Conservation (phyloP, 305 asterid genomes). For the Solanum hybrid region DNA sequence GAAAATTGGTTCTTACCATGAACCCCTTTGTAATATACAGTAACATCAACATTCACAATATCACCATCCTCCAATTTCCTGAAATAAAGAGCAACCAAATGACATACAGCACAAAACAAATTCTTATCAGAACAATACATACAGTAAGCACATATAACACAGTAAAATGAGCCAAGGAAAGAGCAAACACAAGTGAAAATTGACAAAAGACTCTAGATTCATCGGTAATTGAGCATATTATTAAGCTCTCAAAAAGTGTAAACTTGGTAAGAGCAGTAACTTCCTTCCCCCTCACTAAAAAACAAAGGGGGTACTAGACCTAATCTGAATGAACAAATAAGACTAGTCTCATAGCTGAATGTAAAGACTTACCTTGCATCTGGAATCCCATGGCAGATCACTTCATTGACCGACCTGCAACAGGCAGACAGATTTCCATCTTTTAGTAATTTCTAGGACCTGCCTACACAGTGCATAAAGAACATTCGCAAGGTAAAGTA, state of each 20-base stretch:
- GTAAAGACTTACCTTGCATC: slow-evolving; percentile 75
- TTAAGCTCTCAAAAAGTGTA: not conserved
- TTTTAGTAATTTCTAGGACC: slow-evolving; percentile 9
- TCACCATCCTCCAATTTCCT: slow-evolving; percentile 98
- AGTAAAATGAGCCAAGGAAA: not conserved
- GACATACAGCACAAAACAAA: not conserved
- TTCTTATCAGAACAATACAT: not conserved
- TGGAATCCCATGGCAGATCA: slow-evolving; percentile 98
- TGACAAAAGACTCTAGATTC: not conserved
- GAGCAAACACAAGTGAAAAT: not conserved
- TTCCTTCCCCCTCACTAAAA: not conserved
- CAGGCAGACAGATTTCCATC: slow-evolving; percentile 8
- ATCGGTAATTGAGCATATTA: not conserved
- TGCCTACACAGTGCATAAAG: slow-evolving; percentile 4
- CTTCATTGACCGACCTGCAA: slow-evolving; percentile 94
- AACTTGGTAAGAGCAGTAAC: not conserved
- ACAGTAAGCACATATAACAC: not conserved
- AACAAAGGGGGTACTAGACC: not conserved
- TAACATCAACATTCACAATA: slow-evolving; percentile 85
- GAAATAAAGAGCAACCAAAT: slow-evolving; percentile 16
- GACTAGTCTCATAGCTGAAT: slow-evolving; percentile 6
- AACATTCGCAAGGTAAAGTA: slow-evolving; percentile 33
- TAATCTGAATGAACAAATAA: not conserved
- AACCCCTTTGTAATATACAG: slow-evolving; percentile 84
- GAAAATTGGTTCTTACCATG: slow-evolving; percentile 47